Conservation (phyloP, 352 stramenopile genomes). For the Globisporangium camurandrum region DNA sequence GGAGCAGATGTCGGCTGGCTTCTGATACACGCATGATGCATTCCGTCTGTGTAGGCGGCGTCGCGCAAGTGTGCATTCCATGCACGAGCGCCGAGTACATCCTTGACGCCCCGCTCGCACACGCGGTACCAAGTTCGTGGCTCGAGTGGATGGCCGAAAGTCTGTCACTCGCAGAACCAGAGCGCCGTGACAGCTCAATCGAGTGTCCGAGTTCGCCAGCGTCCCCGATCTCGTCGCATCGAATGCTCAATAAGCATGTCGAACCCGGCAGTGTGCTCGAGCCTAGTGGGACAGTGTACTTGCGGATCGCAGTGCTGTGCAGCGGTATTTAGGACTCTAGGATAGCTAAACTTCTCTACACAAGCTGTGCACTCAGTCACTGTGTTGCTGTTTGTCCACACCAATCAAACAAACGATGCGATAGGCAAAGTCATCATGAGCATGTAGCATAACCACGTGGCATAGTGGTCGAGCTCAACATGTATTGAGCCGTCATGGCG, state of each 20-base stretch:
- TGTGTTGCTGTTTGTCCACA: too few relatives aligned
- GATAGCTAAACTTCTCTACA: not conserved
- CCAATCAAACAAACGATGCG: too few relatives aligned
- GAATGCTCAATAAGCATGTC: not conserved
- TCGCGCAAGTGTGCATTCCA: slow-evolving; percentile 24
- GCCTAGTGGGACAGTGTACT: slow-evolving; percentile 19
- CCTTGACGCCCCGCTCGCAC: slow-evolving; percentile 30
- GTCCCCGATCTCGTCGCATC: not conserved
- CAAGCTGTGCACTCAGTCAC: too few relatives aligned
- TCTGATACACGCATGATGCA: not conserved
- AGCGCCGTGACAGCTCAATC: not conserved
- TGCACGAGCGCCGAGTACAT: slow-evolving; percentile 30
- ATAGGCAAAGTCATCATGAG: too few relatives aligned
- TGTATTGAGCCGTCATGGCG: too few relatives aligned
- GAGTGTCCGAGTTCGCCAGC: not conserved
- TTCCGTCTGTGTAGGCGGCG: slow-evolving; percentile 18
- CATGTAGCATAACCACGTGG: too few relatives aligned
- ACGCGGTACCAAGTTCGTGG: slow-evolving; percentile 9
- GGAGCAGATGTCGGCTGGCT: too few relatives aligned
- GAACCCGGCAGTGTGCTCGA: not conserved
- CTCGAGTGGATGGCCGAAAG: slow-evolving; percentile 16
- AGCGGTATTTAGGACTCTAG: slow-evolving; percentile 8
- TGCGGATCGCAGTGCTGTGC: slow-evolving; percentile 26
- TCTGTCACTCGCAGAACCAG: slow-evolving; percentile 2
- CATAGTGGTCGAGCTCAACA: not conserved